Conservation (phyloP, 129 eudicot genomes). For the Daucus carota region DNA sequence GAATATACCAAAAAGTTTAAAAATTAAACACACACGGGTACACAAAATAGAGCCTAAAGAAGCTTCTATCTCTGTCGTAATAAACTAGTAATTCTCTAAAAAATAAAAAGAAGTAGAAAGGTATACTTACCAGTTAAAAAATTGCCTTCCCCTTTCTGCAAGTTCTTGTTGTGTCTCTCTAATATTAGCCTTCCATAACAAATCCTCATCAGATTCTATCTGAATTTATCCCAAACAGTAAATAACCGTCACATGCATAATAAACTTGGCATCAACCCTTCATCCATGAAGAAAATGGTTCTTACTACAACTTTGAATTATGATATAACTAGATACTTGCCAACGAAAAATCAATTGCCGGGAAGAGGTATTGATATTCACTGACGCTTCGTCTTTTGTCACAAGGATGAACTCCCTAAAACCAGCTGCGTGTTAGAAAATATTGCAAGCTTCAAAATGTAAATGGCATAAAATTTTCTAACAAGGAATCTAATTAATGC, state of each 20-base stretch:
- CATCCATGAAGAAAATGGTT: neutral
- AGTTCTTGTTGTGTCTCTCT: slow-evolving; percentile 91
- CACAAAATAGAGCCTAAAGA: neutral
- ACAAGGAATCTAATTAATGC: neutral
- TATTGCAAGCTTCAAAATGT: slow-evolving; percentile 4
- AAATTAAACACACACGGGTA: neutral
- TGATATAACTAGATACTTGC: slow-evolving; percentile 24
- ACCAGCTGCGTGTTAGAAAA: slow-evolving; percentile 10
- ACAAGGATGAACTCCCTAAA: slow-evolving; percentile 97
- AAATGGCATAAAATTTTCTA: neutral
- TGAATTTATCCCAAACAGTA: slow-evolving; percentile 11
- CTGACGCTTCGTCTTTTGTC: slow-evolving; percentile 78
- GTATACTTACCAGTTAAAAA: slow-evolving; percentile 55
- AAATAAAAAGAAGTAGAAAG: neutral
- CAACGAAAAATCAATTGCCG: slow-evolving; percentile 83
- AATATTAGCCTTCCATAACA: slow-evolving; percentile 67
- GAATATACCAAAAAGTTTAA: neutral
- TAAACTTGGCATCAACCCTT: neutral
- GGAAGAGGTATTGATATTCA: slow-evolving; percentile 79
- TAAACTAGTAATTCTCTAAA: neutral
- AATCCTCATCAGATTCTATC: slow-evolving; percentile 89
- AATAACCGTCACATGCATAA: neutral
- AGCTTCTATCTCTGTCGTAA: neutral
- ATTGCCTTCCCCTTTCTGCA: slow-evolving; percentile 72
- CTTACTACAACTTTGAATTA: neutral